A percentile compares a stretch with the other conserved stretches of the same genome.
phyloP scores from a whole-genome alignment of 768 basidiomycete species.

The Russula sp. region DNA sequence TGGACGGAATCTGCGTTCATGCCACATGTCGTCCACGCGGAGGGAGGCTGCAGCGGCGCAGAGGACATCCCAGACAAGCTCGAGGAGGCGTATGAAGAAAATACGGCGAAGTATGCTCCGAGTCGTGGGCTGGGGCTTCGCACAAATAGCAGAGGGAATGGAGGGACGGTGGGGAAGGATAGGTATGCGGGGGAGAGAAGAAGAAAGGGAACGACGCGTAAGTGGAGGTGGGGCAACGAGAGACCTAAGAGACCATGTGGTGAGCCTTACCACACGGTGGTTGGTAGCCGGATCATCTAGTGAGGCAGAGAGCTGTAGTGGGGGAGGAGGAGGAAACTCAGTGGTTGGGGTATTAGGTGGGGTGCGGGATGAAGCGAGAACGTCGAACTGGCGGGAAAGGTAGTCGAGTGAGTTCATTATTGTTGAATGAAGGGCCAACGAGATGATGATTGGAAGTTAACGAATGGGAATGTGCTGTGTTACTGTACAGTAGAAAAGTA shows the following conservation, averaged over 20 bases:
- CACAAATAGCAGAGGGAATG: conserved; percentile 16
- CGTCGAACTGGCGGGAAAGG: conserved; percentile 79
- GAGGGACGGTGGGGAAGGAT: conserved; percentile 9
- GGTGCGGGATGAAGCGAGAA: conserved; percentile 53
- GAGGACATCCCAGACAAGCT: conserved; percentile 63
- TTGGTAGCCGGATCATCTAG: neutral
- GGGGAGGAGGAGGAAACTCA: conserved; percentile 30
- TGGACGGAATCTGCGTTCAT: conserved; percentile 9
- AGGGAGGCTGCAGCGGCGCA: conserved; percentile 55
- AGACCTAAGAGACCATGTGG: conserved; percentile 23
- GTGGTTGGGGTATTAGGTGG: conserved; percentile 52
- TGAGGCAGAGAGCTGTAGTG: conserved; percentile 7
- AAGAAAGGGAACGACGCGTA: conserved; percentile 20
- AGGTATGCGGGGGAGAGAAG: conserved; percentile 20
- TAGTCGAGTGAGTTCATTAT: conserved; percentile 78
- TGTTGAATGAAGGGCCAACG: neutral
- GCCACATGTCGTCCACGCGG: conserved; percentile 23
- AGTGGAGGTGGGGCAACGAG: conserved; percentile 24
- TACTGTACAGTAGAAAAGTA: too few relatives aligned
- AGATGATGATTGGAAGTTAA: too few relatives aligned
- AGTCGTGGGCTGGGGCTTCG: conserved; percentile 10
- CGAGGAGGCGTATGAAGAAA: conserved; percentile 65
- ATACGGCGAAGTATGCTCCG: conserved; percentile 40
- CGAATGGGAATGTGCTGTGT: too few relatives aligned
- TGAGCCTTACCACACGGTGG: neutral